Evolutionary conservation across 805 yeast genomes (phyloP), one percentile per base, ranked within the genome.

Genomic region (Kuraishia molischiana): DNA sequence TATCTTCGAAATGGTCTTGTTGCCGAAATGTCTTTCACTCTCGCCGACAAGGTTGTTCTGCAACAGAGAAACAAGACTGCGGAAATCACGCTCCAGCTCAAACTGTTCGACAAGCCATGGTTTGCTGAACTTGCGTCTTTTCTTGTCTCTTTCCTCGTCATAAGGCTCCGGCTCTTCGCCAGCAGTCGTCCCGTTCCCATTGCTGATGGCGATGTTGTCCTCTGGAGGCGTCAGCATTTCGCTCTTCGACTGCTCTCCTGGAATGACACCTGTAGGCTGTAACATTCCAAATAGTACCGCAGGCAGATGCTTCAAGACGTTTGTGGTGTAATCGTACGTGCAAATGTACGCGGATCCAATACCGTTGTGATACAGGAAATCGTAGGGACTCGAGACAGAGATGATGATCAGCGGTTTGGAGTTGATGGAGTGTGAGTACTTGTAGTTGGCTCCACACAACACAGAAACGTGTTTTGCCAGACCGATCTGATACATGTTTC

Each of bases 371-470:
- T 73, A 69, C 35, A 72, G 69, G 48, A 77, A 70, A 47, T 77
- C 83, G 46, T 73, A 75, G 1, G 84, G 83, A 4, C 78, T 69
- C 40, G 75, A 69, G 0, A 79, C 76, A 3, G 81, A 77, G n/a
- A 75, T 64, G 3, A 74, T 65, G 10, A 77, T 62, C 48, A 77
- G 56, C 4, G 80, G 81, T 45, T 73, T 74, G 20, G 38, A 42
- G 18, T 11, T 15, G 45, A 61, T 40, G 43, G 61, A 60, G 18
- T 53, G 43, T 3, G 71, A 68, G 31, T 57, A 52, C 29, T 41
- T 46, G 31, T 28, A 28, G 34, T 37, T 44, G 1, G 70, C 72
- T 8, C 74, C 72, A 50, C 83, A 76, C 13, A 75, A 56, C 15
- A 72, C 62, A 3, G 74, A 61, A 5, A 76, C 69, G 43, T 73